A percentile compares a stretch with the other conserved stretches of the same genome.
Conservation (phyloP, 1,284 basidiomycete genomes). For the Xerocomus minutiporus region DNA sequence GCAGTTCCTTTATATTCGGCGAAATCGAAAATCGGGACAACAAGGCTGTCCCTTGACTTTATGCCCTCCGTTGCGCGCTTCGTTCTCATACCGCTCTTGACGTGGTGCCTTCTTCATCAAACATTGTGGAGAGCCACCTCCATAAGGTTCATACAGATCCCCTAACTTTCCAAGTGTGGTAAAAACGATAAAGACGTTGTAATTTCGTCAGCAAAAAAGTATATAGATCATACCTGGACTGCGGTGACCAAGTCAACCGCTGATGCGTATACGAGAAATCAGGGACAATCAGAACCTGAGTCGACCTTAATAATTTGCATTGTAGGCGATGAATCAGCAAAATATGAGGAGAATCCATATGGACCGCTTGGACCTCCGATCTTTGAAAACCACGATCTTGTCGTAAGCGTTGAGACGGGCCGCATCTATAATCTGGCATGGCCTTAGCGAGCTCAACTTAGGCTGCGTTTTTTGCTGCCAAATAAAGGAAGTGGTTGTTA, state of each 20-base stretch:
- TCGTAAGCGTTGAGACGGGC: not conserved
- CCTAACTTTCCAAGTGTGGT: too few species aligned
- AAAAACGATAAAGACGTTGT: not conserved
- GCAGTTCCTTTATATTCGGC: conserved; percentile 13
- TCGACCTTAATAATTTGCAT: too few species aligned
- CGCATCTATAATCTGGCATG: too few species aligned
- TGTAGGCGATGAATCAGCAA: too few species aligned
- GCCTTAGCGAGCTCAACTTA: too few species aligned
- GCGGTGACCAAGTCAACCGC: not conserved
- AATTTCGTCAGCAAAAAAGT: not conserved
- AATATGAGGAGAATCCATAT: too few species aligned
- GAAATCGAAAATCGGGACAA: not conserved
- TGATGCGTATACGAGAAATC: not conserved
- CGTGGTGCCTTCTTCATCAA: not conserved
- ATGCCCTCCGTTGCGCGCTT: not conserved
- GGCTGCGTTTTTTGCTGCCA: too few species aligned
- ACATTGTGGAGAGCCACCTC: not conserved
- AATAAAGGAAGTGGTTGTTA: too few species aligned
- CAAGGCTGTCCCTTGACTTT: not conserved
- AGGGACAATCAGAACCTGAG: not conserved
- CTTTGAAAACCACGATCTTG: not conserved
- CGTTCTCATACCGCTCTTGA: not conserved
- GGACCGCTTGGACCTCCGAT: not conserved
- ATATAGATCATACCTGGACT: not conserved
- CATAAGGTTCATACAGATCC: not conserved